A percentile compares a stretch with the other conserved stretches of the same genome.
These are phyloP conservation scores for Amanita pallidorosea DNA, from an alignment of 768 basidiomycete genomes.

Conservation along the genomic window DNA sequence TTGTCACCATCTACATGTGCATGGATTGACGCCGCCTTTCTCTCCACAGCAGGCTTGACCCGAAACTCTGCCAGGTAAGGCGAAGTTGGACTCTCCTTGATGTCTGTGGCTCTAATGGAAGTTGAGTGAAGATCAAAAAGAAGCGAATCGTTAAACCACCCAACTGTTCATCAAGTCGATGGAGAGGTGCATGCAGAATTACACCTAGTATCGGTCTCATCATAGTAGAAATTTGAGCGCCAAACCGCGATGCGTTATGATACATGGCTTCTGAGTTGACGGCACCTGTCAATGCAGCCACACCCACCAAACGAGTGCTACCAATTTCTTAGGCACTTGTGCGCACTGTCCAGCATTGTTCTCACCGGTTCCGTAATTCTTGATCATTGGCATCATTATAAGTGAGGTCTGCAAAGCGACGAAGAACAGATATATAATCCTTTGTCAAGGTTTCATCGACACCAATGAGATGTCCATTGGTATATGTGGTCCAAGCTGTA, in stretches of 20 bases:
- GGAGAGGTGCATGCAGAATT: constrained; percentile 50
- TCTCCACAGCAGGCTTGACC: constrained; percentile 64
- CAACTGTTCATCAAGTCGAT: constrained; percentile 63
- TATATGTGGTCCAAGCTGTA: constrained; percentile 86
- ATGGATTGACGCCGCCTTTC: constrained; percentile 85
- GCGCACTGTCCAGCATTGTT: neutral
- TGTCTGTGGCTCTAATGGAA: constrained; percentile 36
- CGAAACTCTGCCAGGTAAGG: constrained; percentile 81
- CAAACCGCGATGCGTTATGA: constrained; percentile 60
- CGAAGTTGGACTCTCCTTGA: constrained; percentile 64
- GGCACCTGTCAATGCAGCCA: constrained; percentile 73
- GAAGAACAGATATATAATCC: constrained; percentile 60
- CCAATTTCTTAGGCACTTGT: neutral
- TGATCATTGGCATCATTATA: constrained; percentile 41
- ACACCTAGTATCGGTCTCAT: constrained; percentile 62
- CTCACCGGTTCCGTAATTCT: constrained; percentile 68
- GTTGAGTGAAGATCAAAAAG: constrained; percentile 6
- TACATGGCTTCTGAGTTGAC: constrained; percentile 80
- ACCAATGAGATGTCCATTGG: constrained; percentile 76
- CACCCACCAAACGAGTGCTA: constrained; percentile 77
- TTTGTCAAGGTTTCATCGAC: constrained; percentile 60
- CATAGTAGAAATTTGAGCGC: constrained; percentile 58
- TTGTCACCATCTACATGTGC: constrained; percentile 81
- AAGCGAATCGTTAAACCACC: constrained; percentile 8
- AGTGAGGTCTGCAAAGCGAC: constrained; percentile 55